Evolutionary conservation across 2,329 filamentous ascomycete species (phyloP).

Genomic region (Venturia effusa): DNA sequence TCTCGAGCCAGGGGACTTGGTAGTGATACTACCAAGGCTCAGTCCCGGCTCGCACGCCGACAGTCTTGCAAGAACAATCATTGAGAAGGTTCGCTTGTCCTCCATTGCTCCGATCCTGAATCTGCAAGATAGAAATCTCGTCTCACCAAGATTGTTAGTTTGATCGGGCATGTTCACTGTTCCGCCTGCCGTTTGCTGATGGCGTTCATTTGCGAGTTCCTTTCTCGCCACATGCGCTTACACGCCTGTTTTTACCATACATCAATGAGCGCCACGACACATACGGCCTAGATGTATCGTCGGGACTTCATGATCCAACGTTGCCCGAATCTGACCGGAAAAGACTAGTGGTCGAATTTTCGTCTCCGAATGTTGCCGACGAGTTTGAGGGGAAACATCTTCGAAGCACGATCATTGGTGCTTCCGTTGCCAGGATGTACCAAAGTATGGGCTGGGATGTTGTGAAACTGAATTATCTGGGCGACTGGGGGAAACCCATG

Average conservation of each 20-base stretch:
- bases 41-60: constrained; percentile 17
- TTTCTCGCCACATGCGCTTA: constrained; percentile 48
- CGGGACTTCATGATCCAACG: constrained; percentile 39
- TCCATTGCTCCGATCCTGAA: not conserved
- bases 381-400: constrained; percentile 57
- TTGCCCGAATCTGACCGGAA: constrained; percentile 42
- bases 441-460: constrained; percentile 51
- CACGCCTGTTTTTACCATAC: constrained; percentile 49
- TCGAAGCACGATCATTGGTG: constrained; percentile 56
- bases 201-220: constrained; percentile 60
- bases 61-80: constrained; percentile 15
- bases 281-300: constrained; percentile 42
- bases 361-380: constrained; percentile 65
- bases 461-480: constrained; percentile 52
- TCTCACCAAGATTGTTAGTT: constrained; percentile 37
- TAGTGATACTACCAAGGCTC: constrained; percentile 20
- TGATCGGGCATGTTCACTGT: constrained; percentile 49
- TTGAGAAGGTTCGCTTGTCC: constrained; percentile 17
- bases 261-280: constrained; percentile 43
- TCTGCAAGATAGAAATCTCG: not conserved
- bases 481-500: constrained; percentile 58
- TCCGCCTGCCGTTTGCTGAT: constrained; percentile 48
- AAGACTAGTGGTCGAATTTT: constrained; percentile 57
- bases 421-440: constrained; percentile 50
- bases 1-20: constrained; percentile 21